Conservation (phyloP, 805 yeast genomes). For the Pichia cephalocereana region DNA sequence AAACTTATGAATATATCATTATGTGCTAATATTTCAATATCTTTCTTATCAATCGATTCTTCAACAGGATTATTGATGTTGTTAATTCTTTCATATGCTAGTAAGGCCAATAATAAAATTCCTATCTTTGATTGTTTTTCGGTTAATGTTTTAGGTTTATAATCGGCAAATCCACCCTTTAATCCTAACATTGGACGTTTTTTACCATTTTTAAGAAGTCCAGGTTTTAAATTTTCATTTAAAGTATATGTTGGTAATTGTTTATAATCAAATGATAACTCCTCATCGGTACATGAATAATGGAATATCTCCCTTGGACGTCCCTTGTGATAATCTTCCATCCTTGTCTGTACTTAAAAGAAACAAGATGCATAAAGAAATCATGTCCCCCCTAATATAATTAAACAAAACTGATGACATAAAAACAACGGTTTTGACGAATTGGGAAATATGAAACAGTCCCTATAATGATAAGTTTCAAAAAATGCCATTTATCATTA, state of each 20-base stretch:
- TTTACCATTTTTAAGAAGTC: background rate
- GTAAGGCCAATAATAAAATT: slow-evolving; percentile 2
- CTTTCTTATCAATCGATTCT: background rate
- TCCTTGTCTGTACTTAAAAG: too few species aligned
- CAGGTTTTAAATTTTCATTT: background rate
- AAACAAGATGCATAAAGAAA: too few species aligned
- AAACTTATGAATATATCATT: slow-evolving; percentile 10
- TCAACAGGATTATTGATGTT: too few species aligned
- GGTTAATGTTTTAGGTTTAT: background rate
- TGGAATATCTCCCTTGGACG: slow-evolving; percentile 3
- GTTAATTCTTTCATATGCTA: slow-evolving; percentile 3
- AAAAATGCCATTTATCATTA: too few species aligned
- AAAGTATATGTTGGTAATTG: background rate
- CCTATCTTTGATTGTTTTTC: slow-evolving; percentile 2
- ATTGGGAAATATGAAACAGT: too few species aligned
- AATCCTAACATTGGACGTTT: background rate
- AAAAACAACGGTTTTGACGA: too few species aligned
- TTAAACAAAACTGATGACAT: too few species aligned
- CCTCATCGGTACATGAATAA: background rate
- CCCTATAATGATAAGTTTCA: too few species aligned
- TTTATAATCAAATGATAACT: background rate
- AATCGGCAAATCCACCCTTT: background rate
- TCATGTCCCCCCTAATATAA: too few species aligned
- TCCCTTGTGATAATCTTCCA: too few species aligned
- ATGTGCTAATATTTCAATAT: slow-evolving; percentile 6